These are phyloP conservation scores for Saturnispora dispora DNA, from an alignment of 805 yeast species.

Conservation along the genomic window DNA sequence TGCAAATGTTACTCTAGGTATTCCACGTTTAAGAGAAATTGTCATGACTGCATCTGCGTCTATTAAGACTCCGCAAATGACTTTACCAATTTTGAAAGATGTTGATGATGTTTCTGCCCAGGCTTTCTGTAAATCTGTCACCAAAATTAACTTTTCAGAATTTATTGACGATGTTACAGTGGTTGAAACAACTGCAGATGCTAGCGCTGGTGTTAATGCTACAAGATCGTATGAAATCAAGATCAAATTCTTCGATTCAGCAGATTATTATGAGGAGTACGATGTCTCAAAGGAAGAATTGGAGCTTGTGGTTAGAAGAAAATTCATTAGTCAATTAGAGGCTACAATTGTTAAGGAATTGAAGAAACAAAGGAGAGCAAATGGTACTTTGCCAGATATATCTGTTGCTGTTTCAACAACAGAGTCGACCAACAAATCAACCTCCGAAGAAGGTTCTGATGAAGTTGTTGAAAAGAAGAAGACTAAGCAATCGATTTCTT, in stretches of 20 bases:
- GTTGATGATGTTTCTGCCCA: slow-evolving; percentile 85
- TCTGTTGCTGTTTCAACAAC: slow-evolving; percentile 63
- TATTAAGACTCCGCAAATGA: slow-evolving; percentile 98
- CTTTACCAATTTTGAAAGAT: slow-evolving; percentile 72
- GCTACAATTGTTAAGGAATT: slow-evolving; percentile 67
- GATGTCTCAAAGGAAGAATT: slow-evolving; percentile 77
- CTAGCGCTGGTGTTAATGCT: slow-evolving; percentile 29
- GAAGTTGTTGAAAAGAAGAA: slow-evolving; percentile 49
- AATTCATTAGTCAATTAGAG: slow-evolving; percentile 67
- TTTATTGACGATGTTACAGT: slow-evolving; percentile 78
- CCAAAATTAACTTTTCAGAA: slow-evolving; percentile 78
- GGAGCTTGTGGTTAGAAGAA: slow-evolving; percentile 53
- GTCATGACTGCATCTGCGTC: slow-evolving; percentile 97
- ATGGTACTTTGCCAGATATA: slow-evolving; percentile 46
- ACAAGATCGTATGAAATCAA: slow-evolving; percentile 67
- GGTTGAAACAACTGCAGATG: slow-evolving; percentile 74
- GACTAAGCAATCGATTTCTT: slow-evolving; percentile 80
- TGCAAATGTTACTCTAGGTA: slow-evolving; percentile 98
- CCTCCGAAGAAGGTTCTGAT: slow-evolving; percentile 30
- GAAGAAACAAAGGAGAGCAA: slow-evolving; percentile 60
- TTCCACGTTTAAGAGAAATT: slow-evolving; percentile 99
- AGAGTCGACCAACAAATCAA: slow-evolving; percentile 32
- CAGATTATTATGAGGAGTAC: slow-evolving; percentile 79
- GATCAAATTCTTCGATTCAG: slow-evolving; percentile 62
- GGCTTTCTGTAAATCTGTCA: slow-evolving; percentile 83